These are phyloP conservation scores for Elsinoe arachidis DNA, from an alignment of 2,329 filamentous ascomycete species.

Conservation along the genomic window DNA sequence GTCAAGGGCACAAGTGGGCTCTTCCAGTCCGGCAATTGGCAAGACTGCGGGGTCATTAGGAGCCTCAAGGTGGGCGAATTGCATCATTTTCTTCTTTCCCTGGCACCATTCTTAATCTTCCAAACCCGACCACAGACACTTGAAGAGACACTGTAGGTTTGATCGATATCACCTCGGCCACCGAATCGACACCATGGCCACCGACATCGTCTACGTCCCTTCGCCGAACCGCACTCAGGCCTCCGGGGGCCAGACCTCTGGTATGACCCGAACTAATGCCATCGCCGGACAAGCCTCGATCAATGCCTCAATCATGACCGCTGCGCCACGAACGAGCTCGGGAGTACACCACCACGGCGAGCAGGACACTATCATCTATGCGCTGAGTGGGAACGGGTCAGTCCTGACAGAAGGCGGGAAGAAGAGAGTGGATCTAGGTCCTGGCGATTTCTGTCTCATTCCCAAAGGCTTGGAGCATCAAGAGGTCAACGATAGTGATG, in stretches of 20 bases:
- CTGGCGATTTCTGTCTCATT: constrained; percentile 62
- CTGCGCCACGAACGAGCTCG: constrained; percentile 53
- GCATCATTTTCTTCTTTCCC: background rate
- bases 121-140: background rate
- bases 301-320: constrained; percentile 45
- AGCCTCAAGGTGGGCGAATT: background rate
- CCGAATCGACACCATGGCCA: background rate
- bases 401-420: constrained; percentile 51
- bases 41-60: background rate
- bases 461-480: constrained; percentile 65
- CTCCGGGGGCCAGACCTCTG: constrained; percentile 39
- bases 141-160: background rate
- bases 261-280: constrained; percentile 47
- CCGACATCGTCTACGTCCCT: constrained; percentile 7
- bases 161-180: background rate
- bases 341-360: constrained; percentile 62
- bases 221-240: constrained; percentile 26
- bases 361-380: constrained; percentile 64
- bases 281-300: constrained; percentile 29
- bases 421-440: constrained; percentile 48
- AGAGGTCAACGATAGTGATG: constrained; percentile 56
- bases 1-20: too few relatives aligned
- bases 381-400: constrained; percentile 51
- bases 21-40: background rate
- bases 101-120: background rate